Conservation (phyloP, 495 filamentous ascomycete genomes). For the Chaetomium tenue region DNA sequence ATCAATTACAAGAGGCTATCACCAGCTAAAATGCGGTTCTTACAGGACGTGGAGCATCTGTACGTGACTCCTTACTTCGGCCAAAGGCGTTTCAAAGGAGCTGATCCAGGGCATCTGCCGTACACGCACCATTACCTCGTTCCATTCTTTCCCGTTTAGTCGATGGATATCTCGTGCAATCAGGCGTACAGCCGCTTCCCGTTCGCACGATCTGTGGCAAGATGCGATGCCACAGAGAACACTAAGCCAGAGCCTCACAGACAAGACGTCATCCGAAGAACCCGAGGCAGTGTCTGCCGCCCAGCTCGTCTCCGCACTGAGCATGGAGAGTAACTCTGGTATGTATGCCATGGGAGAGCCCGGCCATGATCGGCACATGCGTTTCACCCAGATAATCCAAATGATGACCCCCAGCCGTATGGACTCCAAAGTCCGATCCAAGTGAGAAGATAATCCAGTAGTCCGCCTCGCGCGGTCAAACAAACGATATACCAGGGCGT, state of each 20-base stretch:
- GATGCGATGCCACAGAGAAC: not conserved
- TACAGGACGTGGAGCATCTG: not conserved
- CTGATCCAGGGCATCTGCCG: constrained; percentile 1
- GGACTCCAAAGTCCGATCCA: not conserved
- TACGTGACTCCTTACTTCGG: not conserved
- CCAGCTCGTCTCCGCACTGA: not conserved
- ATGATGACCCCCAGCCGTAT: not conserved
- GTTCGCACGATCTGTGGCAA: not conserved
- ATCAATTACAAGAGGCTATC: not conserved
- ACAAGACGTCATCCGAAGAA: not conserved
- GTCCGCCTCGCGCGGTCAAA: not conserved
- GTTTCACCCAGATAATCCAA: constrained; percentile 4
- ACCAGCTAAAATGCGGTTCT: not conserved
- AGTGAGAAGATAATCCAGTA: not conserved
- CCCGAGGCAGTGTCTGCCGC: not conserved
- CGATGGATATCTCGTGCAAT: not conserved
- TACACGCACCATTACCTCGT: not conserved
- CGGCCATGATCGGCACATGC: constrained; percentile 1
- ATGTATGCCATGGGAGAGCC: constrained; percentile 1
- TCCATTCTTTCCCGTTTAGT: not conserved
- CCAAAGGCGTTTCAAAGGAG: not conserved
- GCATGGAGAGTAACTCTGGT: not conserved
- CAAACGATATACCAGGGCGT: not conserved
- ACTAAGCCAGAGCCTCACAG: not conserved
- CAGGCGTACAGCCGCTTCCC: not conserved